Evolutionary conservation across 768 basidiomycete genomes (phyloP).

Genomic region (Termitomyces sp.): DNA sequence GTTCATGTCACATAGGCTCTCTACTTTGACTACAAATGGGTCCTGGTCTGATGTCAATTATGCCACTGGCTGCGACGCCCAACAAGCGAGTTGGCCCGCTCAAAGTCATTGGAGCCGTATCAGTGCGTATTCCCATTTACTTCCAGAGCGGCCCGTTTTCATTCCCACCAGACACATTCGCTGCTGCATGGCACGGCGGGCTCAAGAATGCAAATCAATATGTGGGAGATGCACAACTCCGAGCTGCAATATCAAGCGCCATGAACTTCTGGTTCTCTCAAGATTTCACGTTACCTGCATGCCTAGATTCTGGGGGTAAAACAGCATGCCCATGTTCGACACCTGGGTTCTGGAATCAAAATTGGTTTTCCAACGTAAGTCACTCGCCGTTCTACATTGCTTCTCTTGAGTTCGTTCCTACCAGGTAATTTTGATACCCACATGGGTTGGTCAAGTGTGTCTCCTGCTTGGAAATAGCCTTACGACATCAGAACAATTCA

Average conservation of each 20-base stretch:
- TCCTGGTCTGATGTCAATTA: constrained; percentile 62
- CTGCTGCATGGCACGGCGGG: constrained; percentile 54
- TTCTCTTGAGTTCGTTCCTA: background rate
- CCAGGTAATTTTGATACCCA: constrained; percentile 58
- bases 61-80: constrained; percentile 54
- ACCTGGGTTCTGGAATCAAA: constrained; percentile 45
- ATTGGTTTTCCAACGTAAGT: constrained; percentile 58
- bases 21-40: constrained; percentile 39
- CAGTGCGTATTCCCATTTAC: constrained; percentile 23
- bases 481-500: constrained; percentile 29
- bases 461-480: constrained; percentile 47
- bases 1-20: constrained; percentile 28
- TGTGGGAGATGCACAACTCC: constrained; percentile 33
- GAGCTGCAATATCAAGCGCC: constrained; percentile 37
- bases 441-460: constrained; percentile 50
- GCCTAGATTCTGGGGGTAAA: constrained; percentile 51
- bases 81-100: constrained; percentile 67
- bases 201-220: constrained; percentile 33
- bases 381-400: background rate
- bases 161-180: constrained; percentile 37
- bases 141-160: background rate
- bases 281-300: constrained; percentile 49
- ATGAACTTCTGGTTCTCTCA: constrained; percentile 62
- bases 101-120: constrained; percentile 52
- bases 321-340: constrained; percentile 50